Percentiles rank a stretch among this genome's conserved stretches.
These are phyloP conservation scores for Podospora fimiseda DNA, from an alignment of 495 filamentous ascomycete genomes.

Conservation along the genomic window DNA sequence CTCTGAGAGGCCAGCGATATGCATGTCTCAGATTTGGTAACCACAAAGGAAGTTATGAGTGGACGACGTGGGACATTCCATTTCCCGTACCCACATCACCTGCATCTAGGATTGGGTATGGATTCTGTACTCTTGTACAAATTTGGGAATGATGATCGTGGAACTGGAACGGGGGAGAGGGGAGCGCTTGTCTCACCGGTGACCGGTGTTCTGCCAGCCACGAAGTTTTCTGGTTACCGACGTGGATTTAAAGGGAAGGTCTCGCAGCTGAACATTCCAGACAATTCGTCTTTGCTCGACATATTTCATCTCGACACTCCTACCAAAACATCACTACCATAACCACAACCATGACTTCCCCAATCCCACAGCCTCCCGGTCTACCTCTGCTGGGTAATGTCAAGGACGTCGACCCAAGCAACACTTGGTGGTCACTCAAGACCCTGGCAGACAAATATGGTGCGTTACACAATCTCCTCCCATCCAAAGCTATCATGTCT, in stretches of 20 bases:
- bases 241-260: no score
- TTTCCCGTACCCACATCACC: background rate
- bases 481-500: no score
- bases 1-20: background rate
- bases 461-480: slow-evolving; percentile 30
- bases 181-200: background rate
- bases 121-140: background rate
- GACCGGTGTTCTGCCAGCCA: background rate
- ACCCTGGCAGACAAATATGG: slow-evolving; percentile 57
- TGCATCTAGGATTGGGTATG: slow-evolving; percentile 6
- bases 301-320: no score
- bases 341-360: slow-evolving; percentile 29
- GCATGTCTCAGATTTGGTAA: slow-evolving; percentile 14
- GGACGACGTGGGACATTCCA: background rate
- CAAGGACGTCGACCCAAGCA: slow-evolving; percentile 53
- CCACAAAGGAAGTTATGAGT: slow-evolving; percentile 2
- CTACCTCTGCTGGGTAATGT: slow-evolving; percentile 65
- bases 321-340: background rate
- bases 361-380: slow-evolving; percentile 61
- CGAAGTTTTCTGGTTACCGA: background rate
- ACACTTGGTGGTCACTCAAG: slow-evolving; percentile 58
- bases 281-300: no score
- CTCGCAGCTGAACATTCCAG: no score
- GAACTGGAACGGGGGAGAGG: background rate
- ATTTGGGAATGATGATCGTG: background rate